phyloP scores from a whole-genome alignment of 257 asterid genomes.

The Petunia axillaris region DNA sequence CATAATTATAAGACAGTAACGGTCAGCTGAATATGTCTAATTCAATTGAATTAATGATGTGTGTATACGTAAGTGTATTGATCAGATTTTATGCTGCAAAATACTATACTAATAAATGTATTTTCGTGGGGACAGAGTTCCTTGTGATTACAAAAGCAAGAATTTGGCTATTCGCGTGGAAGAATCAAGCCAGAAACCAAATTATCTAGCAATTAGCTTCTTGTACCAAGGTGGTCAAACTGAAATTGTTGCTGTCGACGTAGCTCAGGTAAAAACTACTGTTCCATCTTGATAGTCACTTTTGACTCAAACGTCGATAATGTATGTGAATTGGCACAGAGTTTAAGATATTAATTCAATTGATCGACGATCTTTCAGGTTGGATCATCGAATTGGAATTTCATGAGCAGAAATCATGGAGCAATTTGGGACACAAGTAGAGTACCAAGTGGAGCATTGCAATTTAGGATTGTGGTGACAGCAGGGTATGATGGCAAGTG shows the following conservation, averaged over 20 bases:
- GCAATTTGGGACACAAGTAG: conserved; percentile 84
- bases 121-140: conserved; percentile 45
- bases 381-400: conserved; percentile 60
- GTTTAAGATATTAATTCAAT: neutral
- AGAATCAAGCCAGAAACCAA: conserved; percentile 75
- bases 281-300: too few relatives aligned
- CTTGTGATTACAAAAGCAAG: conserved; percentile 63
- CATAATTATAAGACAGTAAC: neutral
- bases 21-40: neutral
- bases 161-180: conserved; percentile 68
- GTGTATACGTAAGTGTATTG: conserved; percentile 20
- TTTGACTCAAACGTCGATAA: too few relatives aligned
- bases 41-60: neutral
- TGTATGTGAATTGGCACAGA: too few relatives aligned
- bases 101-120: neutral
- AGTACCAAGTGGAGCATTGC: conserved; percentile 70
- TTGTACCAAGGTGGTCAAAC: conserved; percentile 90
- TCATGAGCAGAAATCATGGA: conserved; percentile 66
- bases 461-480: conserved; percentile 70
- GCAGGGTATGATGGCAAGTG: conserved; percentile 77
- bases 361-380: conserved; percentile 35
- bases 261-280: conserved; percentile 54
- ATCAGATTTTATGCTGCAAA: neutral
- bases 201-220: conserved; percentile 58
- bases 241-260: conserved; percentile 59